phyloP scores from a whole-genome alignment of 139 green algal species.

The Ulvella scutata region DNA sequence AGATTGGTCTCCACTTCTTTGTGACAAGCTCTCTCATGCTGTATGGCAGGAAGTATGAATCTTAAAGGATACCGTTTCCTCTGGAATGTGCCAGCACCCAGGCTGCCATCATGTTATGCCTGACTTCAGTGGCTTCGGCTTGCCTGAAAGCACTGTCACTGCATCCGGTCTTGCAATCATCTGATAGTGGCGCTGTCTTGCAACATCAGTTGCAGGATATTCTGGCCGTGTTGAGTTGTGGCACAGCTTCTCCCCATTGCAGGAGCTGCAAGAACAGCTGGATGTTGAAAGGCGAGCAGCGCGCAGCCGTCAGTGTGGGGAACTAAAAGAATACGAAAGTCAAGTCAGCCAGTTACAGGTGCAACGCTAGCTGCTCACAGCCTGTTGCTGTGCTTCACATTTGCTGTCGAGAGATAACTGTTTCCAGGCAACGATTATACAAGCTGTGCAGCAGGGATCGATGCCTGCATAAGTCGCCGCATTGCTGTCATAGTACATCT shows the following conservation, averaged over 20 bases:
- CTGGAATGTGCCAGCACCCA: not conserved
- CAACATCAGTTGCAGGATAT: not conserved
- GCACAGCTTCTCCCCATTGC: not conserved
- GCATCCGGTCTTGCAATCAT: not conserved
- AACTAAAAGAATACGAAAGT: not conserved
- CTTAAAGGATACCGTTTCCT: not conserved
- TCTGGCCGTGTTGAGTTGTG: not conserved
- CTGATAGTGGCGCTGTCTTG: not conserved
- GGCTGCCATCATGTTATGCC: not conserved
- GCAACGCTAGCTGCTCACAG: not conserved
- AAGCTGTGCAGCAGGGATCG: not conserved
- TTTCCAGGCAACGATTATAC: not conserved
- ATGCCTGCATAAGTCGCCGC: too few relatives aligned
- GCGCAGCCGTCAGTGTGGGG: not conserved
- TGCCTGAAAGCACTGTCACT: not conserved
- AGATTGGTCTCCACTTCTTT: not conserved
- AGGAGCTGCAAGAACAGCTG: not conserved
- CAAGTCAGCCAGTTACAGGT: not conserved
- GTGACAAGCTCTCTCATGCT: not conserved
- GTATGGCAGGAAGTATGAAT: not conserved
- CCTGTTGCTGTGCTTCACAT: not conserved
- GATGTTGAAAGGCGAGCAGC: not conserved
- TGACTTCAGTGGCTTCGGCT: not conserved
- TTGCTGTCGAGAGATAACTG: not conserved
- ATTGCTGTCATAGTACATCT: too few relatives aligned